phyloP scores from a whole-genome alignment of 148 eudicot genomes.

The Drosera capensis region DNA sequence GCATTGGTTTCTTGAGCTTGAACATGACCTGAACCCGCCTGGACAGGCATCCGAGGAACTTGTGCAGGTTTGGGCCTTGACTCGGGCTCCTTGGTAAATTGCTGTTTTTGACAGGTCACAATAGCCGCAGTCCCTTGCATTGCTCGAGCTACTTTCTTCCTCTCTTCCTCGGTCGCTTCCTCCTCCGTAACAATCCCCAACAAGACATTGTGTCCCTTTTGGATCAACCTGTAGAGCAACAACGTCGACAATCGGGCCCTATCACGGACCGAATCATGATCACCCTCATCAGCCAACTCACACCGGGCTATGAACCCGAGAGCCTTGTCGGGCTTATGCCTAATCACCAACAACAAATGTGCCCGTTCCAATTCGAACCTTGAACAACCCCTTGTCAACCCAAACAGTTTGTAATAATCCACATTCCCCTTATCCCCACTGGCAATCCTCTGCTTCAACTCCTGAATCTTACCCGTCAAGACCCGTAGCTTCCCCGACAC shows the following conservation, averaged over 20 bases:
- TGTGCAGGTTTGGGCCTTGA: background rate
- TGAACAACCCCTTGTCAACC: conserved; percentile 70
- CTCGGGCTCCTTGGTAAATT: background rate
- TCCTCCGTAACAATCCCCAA: conserved; percentile 40
- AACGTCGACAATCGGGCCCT: conserved; percentile 55
- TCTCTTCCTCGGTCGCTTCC: conserved; percentile 39
- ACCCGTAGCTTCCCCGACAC: conserved; percentile 57
- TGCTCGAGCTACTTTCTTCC: conserved; percentile 38
- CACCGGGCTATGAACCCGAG: conserved; percentile 59
- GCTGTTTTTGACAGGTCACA: conserved; percentile 10
- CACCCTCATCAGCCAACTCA: conserved; percentile 55
- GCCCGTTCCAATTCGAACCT: conserved; percentile 83
- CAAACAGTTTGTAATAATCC: conserved; percentile 67
- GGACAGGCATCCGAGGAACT: too few species aligned
- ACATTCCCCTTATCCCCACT: conserved; percentile 67
- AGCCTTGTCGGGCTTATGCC: conserved; percentile 80
- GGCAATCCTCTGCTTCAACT: conserved; percentile 61
- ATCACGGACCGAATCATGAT: conserved; percentile 52
- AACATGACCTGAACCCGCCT: background rate
- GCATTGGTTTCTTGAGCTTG: background rate
- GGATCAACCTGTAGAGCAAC: conserved; percentile 55
- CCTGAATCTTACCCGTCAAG: conserved; percentile 44
- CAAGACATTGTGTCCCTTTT: conserved; percentile 47
- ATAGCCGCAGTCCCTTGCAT: conserved; percentile 20
- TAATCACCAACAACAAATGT: conserved; percentile 51